Base-by-base conservation (phyloP, 805 yeast species). In the Starmerella cellae region DNA sequence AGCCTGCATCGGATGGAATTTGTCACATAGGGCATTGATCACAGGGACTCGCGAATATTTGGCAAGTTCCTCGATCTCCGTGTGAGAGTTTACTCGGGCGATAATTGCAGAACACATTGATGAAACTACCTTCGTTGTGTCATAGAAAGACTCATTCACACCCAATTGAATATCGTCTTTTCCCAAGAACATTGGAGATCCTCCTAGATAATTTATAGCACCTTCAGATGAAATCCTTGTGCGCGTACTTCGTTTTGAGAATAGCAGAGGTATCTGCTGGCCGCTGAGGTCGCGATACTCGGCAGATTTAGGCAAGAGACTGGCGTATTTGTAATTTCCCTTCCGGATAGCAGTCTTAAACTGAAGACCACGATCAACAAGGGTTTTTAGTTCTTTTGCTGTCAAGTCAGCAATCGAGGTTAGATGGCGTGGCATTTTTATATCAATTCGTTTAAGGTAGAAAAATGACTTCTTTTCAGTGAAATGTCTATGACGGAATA, bases 21-120 rank as follows among this genome's bases (percentile, higher is more conserved):
- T 77, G 59, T 91, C 98, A 67, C 96, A 87, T 37, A 91, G 70
- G 0, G 96, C 83, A 58, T 91, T 91, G 53, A 91, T 84, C 44
- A 91, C 80, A 5, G 98, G 98, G 3, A 84, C 96, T 1, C 74
- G 60, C 0, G 95, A 83, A 59, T 83, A 75, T 55, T 79, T 65
- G 41, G 85, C 77, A 41, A 91, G 68, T 43, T 78, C 79, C 55
- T 71, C 73, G 51, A 91, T 87, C 46, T 88, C 95, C 20, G 74
- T 68, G 57, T 91, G 95, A 22, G 74, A 66, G 50, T 83, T 78
- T 17, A 91, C 98, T 57, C 98, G 77, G n/a, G 97, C 98, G 65
- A 91, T 87, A 5, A 91, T 75, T 49, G 94, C 80, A n/a, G 95
- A 79, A 1, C 93, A 82, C 98, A 91, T 91, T 2, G 96, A 85